These are phyloP conservation scores for Penicillium hordei DNA, from an alignment of 2,329 filamentous ascomycete species.

Conservation along the genomic window DNA sequence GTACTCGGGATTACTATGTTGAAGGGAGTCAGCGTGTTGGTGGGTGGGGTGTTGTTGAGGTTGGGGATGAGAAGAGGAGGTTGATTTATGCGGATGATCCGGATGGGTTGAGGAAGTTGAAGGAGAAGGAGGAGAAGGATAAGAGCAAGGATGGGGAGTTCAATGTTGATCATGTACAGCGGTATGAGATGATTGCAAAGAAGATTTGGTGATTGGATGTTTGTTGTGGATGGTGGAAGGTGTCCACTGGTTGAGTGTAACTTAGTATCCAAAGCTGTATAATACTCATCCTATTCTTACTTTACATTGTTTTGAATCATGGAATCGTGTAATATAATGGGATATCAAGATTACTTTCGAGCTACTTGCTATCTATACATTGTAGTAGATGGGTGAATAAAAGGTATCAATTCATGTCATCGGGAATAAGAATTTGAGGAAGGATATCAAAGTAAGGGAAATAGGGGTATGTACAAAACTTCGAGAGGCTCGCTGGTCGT, in stretches of 20 bases:
- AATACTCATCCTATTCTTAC: neutral
- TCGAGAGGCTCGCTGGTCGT: constrained; percentile 18
- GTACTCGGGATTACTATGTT: constrained; percentile 54
- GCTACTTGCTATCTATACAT: neutral
- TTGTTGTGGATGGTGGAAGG: neutral
- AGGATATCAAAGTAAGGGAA: constrained; percentile 8
- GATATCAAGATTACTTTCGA: neutral
- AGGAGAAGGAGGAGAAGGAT: constrained; percentile 63
- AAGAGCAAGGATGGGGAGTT: constrained; percentile 54
- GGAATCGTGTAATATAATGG: neutral
- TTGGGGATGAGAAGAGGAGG: constrained; percentile 80
- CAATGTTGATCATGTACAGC: constrained; percentile 66
- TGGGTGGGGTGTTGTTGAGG: constrained; percentile 80
- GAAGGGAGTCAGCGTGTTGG: constrained; percentile 75
- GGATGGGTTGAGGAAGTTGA: constrained; percentile 64
- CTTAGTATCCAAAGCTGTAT: neutral
- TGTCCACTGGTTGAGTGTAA: neutral
- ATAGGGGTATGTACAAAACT: constrained; percentile 18
- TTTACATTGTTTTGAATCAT: neutral
- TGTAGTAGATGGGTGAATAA: neutral
- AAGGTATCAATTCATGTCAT: neutral
- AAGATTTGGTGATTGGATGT: constrained; percentile 73
- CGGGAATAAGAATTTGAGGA: neutral
- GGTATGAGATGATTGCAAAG: constrained; percentile 96
- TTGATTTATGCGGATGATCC: constrained; percentile 86